Evolutionary conservation across 164 flowering plant species (phyloP), one percentile per base, ranked within the genome.

Genomic region (Aristolochia fimbriata): DNA sequence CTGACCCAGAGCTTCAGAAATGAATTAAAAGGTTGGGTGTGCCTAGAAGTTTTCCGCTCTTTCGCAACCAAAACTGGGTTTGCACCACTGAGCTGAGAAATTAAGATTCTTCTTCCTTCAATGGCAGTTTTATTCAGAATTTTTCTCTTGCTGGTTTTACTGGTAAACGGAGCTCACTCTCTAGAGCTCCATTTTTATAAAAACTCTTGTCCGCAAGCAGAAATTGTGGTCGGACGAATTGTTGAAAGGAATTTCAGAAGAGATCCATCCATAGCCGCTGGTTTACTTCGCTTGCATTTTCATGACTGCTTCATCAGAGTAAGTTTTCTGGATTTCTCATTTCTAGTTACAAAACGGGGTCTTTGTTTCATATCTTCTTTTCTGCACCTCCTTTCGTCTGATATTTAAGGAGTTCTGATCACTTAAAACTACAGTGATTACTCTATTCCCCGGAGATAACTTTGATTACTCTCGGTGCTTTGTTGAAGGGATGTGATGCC

Each of bases 401-500:
- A 27, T 27, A 5, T 27, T 27, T 27, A 27, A 27, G 3, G 30
- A 27, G 30, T 27, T 2, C n/a, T n/a, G n/a, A 2, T 27, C 30
- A 27, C 30, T 27, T 27, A 2, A 27, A 27, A 27, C 30, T 27
- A 2, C 3, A 27, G 30, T 27, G 30, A 5, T 27, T 5, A 27
- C 30, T 27, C 30, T 5, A 27, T 27, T 27, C 30, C 5, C 9
- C 6, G 13, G 47, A 10, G 13, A 13, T 37, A 11, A 37, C 16
- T 37, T 37, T 20, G 45, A 37, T 41, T 4, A 11, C 12, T 37
- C 43, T 37, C 3, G 47, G 11, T 56, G 47, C 2, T 27, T 30
- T 56, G 30, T 53, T 62, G 14, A 60, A 76, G 80, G 80, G 82
- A 2, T 76, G 78, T 68, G 80, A 76, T 61, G 82, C 53, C 9